A percentile compares a stretch with the other conserved stretches of the same genome.
These are phyloP conservation scores for Clonostachys byssicola DNA, from an alignment of 2,329 filamentous ascomycete genomes.

Conservation along the genomic window DNA sequence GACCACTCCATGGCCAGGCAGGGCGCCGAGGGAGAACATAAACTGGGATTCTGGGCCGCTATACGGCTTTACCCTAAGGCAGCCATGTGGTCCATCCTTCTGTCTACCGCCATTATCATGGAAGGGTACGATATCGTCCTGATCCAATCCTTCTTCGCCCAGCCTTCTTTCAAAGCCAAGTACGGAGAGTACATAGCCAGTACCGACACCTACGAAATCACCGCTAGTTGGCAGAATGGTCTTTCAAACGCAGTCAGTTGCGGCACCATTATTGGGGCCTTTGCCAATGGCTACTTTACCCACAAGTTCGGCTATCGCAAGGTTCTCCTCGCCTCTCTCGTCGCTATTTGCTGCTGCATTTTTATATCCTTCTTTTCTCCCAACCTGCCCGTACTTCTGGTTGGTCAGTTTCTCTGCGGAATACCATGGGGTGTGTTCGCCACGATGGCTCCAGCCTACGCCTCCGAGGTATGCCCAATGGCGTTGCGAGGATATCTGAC, in stretches of 20 bases:
- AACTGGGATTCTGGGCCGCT: slow-evolving; percentile 15
- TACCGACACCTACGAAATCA: slow-evolving; percentile 31
- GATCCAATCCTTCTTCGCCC: slow-evolving; percentile 29
- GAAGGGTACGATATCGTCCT: slow-evolving; percentile 32
- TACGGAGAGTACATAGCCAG: slow-evolving; percentile 7
- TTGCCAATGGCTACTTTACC: slow-evolving; percentile 40
- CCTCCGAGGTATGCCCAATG: slow-evolving; percentile 22
- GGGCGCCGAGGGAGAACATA: slow-evolving; percentile 13
- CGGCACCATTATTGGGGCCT: slow-evolving; percentile 44
- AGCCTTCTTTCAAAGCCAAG: slow-evolving; percentile 18
- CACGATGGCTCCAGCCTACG: slow-evolving; percentile 27
- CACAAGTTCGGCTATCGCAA: slow-evolving; percentile 35
- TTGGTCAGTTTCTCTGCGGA: slow-evolving; percentile 41
- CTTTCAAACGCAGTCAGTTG: slow-evolving; percentile 40
- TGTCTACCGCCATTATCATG: slow-evolving; percentile 34
- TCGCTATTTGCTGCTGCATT: slow-evolving; percentile 32
- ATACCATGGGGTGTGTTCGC: slow-evolving; percentile 23
- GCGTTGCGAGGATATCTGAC: slow-evolving; percentile 31
- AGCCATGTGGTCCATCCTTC: slow-evolving; percentile 26
- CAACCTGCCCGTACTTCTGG: slow-evolving; percentile 27
- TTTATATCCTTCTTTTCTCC: slow-evolving; percentile 41
- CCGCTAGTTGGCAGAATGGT: slow-evolving; percentile 47
- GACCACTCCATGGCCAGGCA: slow-evolving; percentile 4
- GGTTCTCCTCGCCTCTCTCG: slow-evolving; percentile 35
- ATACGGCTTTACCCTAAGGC: slow-evolving; percentile 24